A percentile compares a stretch with the other conserved stretches of the same genome.
Evolutionary conservation across 495 filamentous ascomycete genomes (phyloP).

Genomic region (Glonium stellatum): DNA sequence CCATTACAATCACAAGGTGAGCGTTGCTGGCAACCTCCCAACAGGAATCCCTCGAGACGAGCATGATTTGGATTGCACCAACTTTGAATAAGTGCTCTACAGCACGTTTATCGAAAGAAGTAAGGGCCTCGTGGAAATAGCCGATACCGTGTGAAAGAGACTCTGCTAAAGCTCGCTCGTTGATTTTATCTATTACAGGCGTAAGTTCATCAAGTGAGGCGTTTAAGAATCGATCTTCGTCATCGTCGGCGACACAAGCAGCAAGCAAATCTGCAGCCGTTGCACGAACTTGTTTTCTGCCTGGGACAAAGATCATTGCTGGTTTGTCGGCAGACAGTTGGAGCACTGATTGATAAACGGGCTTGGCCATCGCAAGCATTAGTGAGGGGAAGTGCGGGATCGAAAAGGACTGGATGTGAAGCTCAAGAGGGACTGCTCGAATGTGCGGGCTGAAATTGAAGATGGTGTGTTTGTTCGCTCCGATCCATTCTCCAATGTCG

Average conservation of each 20-base stretch:
- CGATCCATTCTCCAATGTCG: conserved; percentile 97
- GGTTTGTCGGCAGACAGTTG: conserved; percentile 84
- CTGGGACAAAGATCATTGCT: conserved; percentile 84
- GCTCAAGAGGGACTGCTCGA: conserved; percentile 78
- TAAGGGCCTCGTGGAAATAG: conserved; percentile 93
- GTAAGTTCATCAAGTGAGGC: conserved; percentile 70
- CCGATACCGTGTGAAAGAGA: conserved; percentile 93
- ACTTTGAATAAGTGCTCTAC: conserved; percentile 84
- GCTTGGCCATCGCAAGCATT: conserved; percentile 97
- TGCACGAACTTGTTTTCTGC: conserved; percentile 79
- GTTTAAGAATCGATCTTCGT: conserved; percentile 90
- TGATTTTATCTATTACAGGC: conserved; percentile 71
- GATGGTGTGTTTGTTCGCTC: conserved; percentile 95
- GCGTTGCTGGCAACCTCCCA: conserved; percentile 90
- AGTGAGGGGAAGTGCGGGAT: conserved; percentile 96
- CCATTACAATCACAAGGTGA: conserved; percentile 92
- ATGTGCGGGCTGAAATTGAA: conserved; percentile 96
- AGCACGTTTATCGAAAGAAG: conserved; percentile 80
- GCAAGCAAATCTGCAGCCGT: conserved; percentile 85
- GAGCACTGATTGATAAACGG: conserved; percentile 76
- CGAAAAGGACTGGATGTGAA: conserved; percentile 91
- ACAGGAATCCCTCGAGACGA: conserved; percentile 90
- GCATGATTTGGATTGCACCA: conserved; percentile 85
- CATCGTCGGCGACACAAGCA: conserved; percentile 76
- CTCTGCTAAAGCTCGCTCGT: conserved; percentile 81